Percentiles rank a stretch among this genome's conserved stretches.
These are phyloP conservation scores for Penicillium sp. DNA, from an alignment of 2,329 filamentous ascomycete species.

Conservation along the genomic window DNA sequence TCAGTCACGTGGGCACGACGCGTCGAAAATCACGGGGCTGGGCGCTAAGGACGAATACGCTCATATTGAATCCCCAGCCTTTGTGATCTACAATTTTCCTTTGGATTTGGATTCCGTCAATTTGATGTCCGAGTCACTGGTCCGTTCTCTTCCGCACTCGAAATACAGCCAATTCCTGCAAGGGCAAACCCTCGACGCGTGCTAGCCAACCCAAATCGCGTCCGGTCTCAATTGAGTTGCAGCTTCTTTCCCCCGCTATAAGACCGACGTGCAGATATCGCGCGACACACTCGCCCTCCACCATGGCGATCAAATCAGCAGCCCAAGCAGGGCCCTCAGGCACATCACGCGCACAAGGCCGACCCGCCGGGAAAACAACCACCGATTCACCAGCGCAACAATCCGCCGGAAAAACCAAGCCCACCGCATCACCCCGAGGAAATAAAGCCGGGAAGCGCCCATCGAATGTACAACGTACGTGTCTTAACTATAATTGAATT, in stretches of 20 bases:
- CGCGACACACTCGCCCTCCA: neutral
- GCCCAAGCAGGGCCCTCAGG: conserved; percentile 11
- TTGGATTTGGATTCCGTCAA: neutral
- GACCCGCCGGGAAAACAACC: conserved; percentile 2
- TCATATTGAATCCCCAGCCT: conserved; percentile 14
- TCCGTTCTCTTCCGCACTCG: neutral
- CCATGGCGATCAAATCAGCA: conserved; percentile 31
- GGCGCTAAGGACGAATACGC: conserved; percentile 12
- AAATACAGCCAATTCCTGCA: neutral
- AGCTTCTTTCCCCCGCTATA: conserved; percentile 5
- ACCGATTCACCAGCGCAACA: conserved; percentile 21
- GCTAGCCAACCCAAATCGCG: neutral
- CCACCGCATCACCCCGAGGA: neutral
- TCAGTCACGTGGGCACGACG: conserved; percentile 16
- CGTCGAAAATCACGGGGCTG: conserved; percentile 21
- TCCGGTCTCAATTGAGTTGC: conserved; percentile 4
- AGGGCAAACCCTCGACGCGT: neutral
- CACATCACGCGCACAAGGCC: conserved; percentile 5
- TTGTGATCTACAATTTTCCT: neutral
- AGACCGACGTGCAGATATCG: neutral
- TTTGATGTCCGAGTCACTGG: neutral
- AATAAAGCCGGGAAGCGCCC: conserved; percentile 19
- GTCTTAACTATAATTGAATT: neutral
- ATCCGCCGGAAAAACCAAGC: conserved; percentile 2
- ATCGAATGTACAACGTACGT: conserved; percentile 39